phyloP scores from a whole-genome alignment of 2,329 filamentous ascomycete genomes.

The Fusarium sp. region DNA sequence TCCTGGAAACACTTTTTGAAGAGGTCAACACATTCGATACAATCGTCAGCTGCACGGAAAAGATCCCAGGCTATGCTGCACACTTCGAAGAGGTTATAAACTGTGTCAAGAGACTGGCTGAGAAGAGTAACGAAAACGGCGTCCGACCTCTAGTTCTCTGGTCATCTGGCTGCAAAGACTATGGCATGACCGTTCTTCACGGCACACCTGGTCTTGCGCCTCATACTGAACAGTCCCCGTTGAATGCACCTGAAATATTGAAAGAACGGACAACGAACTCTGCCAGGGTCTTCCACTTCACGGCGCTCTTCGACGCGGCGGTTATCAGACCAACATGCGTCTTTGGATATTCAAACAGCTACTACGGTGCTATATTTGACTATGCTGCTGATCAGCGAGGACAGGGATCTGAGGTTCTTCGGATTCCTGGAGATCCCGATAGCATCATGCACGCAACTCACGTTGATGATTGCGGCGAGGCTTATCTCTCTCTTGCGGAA shows the following conservation, averaged over 20 bases:
- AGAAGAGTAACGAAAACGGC: slow-evolving; percentile 45
- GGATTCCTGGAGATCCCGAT: slow-evolving; percentile 47
- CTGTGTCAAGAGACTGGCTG: slow-evolving; percentile 48
- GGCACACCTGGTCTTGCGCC: slow-evolving; percentile 48
- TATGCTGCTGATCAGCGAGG: slow-evolving; percentile 42
- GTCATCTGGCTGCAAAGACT: slow-evolving; percentile 61
- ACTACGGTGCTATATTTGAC: slow-evolving; percentile 53
- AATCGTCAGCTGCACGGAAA: slow-evolving; percentile 55
- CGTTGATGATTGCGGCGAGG: slow-evolving; percentile 60
- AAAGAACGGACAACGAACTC: slow-evolving; percentile 47
- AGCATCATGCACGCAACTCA: slow-evolving; percentile 58
- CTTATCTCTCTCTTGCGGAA: slow-evolving; percentile 56
- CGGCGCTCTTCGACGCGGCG: slow-evolving; percentile 52
- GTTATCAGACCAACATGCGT: slow-evolving; percentile 58
- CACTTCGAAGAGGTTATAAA: slow-evolving; percentile 51
- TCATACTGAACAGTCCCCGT: slow-evolving; percentile 54
- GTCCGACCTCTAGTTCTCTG: slow-evolving; percentile 55
- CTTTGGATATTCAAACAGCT: slow-evolving; percentile 57
- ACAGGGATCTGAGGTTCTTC: slow-evolving; percentile 37
- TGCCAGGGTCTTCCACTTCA: slow-evolving; percentile 46
- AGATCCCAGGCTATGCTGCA: slow-evolving; percentile 49
- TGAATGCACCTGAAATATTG: slow-evolving; percentile 44
- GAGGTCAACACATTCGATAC: slow-evolving; percentile 49
- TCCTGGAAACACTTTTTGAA: slow-evolving; percentile 42
- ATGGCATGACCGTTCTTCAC: slow-evolving; percentile 51